Base-by-base conservation (phyloP, 1,139 yeast genomes). In the Zygoascus sp. region DNA sequence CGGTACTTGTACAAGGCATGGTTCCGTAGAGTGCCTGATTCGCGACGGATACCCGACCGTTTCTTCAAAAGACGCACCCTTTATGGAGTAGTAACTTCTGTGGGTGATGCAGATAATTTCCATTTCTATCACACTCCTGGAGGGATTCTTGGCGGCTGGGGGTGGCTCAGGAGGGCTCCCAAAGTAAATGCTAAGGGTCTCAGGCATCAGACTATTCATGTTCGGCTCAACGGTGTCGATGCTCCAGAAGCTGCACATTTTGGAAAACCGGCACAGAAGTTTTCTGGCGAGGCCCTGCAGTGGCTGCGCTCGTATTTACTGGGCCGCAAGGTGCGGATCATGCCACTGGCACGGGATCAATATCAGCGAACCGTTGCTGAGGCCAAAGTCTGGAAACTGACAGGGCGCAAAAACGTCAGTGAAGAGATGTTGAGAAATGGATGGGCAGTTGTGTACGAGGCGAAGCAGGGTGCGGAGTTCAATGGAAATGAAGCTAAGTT, bases 191-290 rank as follows among this genome's bases (percentile, higher is more conserved):
- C 62, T 21, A 60, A 69, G 27, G 69, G 69, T 1, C 55, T 69
- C 19, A 59, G 59, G 23, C 55, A 53, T 34, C 58, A 60, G 42
- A 66, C 70, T 60, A 47, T 75, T 58, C 74, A 77, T 66, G 78
- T 94, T 11, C 72, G 99, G 42, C 67, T 92, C 27, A 85, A 95
- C 64, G 99, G 97, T 0, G 81, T 92, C n/a, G 99, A 92, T 71
- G 98, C 99, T 0, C 99, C 99, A 1, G 99, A 92, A 62, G 69
- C 95, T 37, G 79, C 95, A 1, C 97, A 92, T 69, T 92, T 88
- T 67, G 99, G 99, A 1, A 85, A 85, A 53, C 90, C 95, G 0
- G 85, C 96, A 0, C 98, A 92, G 62, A 95, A 95, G 0, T 84
- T 68, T 60, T 79, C 95, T 27, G 87, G 81, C 43, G 97, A 92